A percentile compares a stretch with the other conserved stretches of the same genome.
Evolutionary conservation across 179 eudicot genomes (phyloP).

Genomic region (Silene coronaria): DNA sequence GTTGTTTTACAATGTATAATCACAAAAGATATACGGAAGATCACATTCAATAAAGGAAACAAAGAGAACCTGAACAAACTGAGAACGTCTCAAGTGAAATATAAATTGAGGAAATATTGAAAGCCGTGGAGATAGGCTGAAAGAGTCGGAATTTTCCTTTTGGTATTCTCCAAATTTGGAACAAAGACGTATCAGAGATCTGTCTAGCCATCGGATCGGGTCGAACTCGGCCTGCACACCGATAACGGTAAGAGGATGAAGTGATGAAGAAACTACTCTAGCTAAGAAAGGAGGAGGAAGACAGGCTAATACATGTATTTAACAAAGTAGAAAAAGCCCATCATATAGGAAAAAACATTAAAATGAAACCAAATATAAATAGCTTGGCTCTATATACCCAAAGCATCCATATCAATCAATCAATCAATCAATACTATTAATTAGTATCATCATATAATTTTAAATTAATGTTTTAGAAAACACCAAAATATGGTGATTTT

Average conservation of each 20-base stretch:
- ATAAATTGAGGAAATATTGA: conserved; percentile 94
- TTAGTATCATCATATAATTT: too few species aligned
- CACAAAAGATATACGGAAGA: neutral
- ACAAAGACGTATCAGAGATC: conserved; percentile 76
- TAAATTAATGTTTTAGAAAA: too few species aligned
- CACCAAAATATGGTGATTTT: too few species aligned
- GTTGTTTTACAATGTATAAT: neutral
- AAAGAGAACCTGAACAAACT: conserved; percentile 75
- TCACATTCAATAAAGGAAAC: neutral
- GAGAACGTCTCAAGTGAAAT: conserved; percentile 82
- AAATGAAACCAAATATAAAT: neutral
- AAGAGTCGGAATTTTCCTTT: conserved; percentile 69
- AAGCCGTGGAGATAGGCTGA: conserved; percentile 75
- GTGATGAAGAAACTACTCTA: neutral
- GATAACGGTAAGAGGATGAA: neutral
- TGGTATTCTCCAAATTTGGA: conserved; percentile 87
- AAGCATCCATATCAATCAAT: too few species aligned
- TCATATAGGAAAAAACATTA: conserved; percentile 14
- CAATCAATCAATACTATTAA: too few species aligned
- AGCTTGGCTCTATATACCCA: neutral
- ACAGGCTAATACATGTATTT: conserved; percentile 6
- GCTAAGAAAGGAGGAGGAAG: neutral
- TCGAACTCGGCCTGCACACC: conserved; percentile 87
- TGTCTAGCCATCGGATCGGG: conserved; percentile 96
- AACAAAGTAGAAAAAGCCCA: neutral